Percentiles rank a stretch among this genome's conserved stretches.
These are phyloP conservation scores for Alternaria conjuncta DNA, from an alignment of 2,329 filamentous ascomycete species.

Conservation along the genomic window DNA sequence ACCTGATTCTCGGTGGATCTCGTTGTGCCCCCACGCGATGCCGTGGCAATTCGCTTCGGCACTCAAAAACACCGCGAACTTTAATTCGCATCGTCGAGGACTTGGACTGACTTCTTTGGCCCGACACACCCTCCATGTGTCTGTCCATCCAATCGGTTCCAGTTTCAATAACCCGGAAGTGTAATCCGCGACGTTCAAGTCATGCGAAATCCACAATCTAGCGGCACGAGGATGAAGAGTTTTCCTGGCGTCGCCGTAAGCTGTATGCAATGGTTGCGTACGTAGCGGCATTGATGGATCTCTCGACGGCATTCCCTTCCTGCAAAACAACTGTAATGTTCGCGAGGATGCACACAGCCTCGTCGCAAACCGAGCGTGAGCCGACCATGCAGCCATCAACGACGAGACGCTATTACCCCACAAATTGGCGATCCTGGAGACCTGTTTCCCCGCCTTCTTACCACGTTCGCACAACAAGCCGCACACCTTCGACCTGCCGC, in stretches of 20 bases:
- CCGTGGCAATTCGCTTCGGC: constrained; percentile 19
- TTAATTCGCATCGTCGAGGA: background rate
- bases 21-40: constrained; percentile 36
- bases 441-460: constrained; percentile 44
- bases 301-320: constrained; percentile 15
- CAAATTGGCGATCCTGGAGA: constrained; percentile 43
- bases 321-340: constrained; percentile 22
- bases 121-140: background rate
- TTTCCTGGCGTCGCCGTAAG: constrained; percentile 26
- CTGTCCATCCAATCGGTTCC: background rate
- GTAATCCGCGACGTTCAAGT: background rate
- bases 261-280: constrained; percentile 20
- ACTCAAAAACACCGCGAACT: constrained; percentile 13
- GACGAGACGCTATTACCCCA: constrained; percentile 46
- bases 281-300: constrained; percentile 5
- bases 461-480: constrained; percentile 36
- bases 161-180: background rate
- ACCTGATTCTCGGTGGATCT: constrained; percentile 40
- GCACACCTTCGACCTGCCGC: constrained; percentile 27
- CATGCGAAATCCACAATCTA: constrained; percentile 2
- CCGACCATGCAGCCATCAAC: constrained; percentile 30
- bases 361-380: constrained; percentile 31
- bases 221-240: constrained; percentile 30
- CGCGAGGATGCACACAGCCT: constrained; percentile 31
- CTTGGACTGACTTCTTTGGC: background rate